phyloP scores from a whole-genome alignment of 495 filamentous ascomycete species.

The Xylaria flabelliformis region DNA sequence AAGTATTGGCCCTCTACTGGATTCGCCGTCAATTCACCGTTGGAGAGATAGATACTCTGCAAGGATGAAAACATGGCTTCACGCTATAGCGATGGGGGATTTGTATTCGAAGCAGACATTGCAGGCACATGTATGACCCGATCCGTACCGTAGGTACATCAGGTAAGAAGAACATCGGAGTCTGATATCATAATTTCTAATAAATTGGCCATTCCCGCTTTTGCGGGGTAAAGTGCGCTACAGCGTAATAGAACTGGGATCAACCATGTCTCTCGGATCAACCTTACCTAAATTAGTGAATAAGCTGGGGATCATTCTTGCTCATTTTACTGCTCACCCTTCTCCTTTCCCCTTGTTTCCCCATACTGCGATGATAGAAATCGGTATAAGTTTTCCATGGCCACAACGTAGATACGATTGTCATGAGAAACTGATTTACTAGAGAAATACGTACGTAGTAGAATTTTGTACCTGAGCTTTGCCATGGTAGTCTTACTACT shows the following conservation, averaged over 20 bases:
- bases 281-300: background rate
- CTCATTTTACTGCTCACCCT: background rate
- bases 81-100: background rate
- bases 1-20: background rate
- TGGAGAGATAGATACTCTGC: background rate
- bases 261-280: background rate
- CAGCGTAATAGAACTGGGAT: background rate
- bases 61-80: background rate
- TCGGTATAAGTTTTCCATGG: background rate
- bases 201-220: conserved; percentile 16
- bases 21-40: background rate
- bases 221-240: conserved; percentile 22
- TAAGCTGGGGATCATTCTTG: background rate
- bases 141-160: background rate
- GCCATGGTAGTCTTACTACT: background rate
- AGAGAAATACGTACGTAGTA: background rate
- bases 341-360: background rate
- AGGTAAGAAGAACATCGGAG: background rate
- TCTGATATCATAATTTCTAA: background rate
- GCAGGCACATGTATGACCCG: background rate
- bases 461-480: background rate
- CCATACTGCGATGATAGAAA: background rate
- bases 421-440: background rate
- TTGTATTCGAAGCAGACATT: background rate
- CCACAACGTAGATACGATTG: background rate